A percentile compares a stretch with the other conserved stretches of the same genome.
Evolutionary conservation across 257 asterid genomes (phyloP).

Genomic region (Sherardia arvensis): DNA sequence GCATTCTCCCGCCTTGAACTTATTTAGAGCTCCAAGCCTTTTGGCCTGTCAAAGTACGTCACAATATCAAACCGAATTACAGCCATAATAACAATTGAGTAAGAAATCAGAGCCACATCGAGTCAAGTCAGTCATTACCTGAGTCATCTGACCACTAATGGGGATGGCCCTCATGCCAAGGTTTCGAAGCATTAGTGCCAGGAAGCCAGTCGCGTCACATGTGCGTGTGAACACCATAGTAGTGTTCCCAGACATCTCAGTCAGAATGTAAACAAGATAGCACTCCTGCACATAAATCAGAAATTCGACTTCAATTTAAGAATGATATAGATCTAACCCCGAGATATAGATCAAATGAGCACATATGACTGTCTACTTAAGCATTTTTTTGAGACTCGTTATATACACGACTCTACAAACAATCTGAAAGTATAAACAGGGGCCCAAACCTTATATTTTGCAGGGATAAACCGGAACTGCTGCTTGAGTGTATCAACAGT

Average conservation of each 20-base stretch:
- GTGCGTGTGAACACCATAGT: constrained; percentile 94
- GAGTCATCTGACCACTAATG: constrained; percentile 92
- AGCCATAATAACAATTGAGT: background rate
- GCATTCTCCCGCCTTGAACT: constrained; percentile 82
- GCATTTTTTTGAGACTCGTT: no score
- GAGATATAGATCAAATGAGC: background rate
- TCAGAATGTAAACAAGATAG: constrained; percentile 73
- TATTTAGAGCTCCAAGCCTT: constrained; percentile 79
- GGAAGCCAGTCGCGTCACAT: constrained; percentile 66
- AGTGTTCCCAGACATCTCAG: constrained; percentile 61
- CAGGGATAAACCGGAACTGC: background rate
- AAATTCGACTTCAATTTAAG: constrained; percentile 1
- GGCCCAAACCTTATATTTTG: constrained; percentile 60
- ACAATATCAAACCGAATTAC: constrained; percentile 2
- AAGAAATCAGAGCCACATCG: constrained; percentile 8
- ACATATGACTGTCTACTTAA: no score
- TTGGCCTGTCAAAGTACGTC: constrained; percentile 41
- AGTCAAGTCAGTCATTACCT: constrained; percentile 37
- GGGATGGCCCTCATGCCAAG: constrained; percentile 85
- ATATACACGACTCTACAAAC: background rate
- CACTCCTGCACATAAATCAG: constrained; percentile 43
- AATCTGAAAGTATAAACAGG: constrained; percentile 1
- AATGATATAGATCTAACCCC: background rate
- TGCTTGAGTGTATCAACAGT: constrained; percentile 61
- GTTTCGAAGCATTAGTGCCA: constrained; percentile 67